A percentile compares a stretch with the other conserved stretches of the same genome.
Evolutionary conservation across 1,284 basidiomycete species (phyloP).

Genomic region (Phaffia rhodozyma): DNA sequence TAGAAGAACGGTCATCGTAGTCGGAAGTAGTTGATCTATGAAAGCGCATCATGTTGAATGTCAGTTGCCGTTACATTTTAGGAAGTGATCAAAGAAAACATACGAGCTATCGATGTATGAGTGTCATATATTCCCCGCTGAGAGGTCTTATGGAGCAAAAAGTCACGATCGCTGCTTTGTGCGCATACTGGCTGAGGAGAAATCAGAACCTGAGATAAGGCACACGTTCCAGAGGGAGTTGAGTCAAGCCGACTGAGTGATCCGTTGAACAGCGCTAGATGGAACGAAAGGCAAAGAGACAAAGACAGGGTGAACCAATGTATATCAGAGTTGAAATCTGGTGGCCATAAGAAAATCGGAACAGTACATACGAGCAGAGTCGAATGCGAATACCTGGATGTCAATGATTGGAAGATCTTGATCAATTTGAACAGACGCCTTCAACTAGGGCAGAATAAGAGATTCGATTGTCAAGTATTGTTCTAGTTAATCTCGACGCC

Average conservation of each 20-base stretch:
- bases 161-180: constrained; percentile 12
- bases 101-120: constrained; percentile 23
- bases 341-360: no score
- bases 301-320: neutral
- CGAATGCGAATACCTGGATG: no score
- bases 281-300: neutral
- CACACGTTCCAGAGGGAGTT: neutral
- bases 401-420: no score
- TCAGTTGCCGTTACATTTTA: neutral
- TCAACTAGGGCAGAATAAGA: no score
- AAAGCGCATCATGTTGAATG: neutral
- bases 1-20: constrained; percentile 1
- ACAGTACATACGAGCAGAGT: no score
- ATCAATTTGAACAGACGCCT: no score
- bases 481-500: neutral
- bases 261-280: neutral
- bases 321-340: no score
- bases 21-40: neutral
- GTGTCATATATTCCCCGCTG: constrained; percentile 27
- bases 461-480: no score
- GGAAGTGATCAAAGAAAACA: neutral
- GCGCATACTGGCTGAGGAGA: constrained; percentile 7
- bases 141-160: constrained; percentile 29
- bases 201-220: neutral
- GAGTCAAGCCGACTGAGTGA: neutral